Evolutionary conservation across 805 yeast species (phyloP), one percentile per base, ranked within the genome.

Genomic region (Tetrapisispora phaffii): DNA sequence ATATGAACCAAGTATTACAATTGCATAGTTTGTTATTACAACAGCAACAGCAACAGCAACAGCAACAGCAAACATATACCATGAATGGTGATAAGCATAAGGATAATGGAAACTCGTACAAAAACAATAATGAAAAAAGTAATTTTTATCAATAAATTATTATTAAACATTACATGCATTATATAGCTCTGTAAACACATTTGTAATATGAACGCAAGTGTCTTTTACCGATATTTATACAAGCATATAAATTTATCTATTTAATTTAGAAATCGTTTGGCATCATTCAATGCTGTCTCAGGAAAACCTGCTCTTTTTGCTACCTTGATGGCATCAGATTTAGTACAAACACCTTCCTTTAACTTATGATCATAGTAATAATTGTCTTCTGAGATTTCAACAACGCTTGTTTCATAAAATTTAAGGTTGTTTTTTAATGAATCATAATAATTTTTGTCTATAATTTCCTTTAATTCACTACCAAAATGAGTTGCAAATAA

Each of bases 401-500:
- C 49, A 12, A 64, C 56, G 10, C 57, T 56, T 16, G 54, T 56
- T 43, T 52, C 57, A 34, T 49, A 50, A 47, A 51, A 58, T 39
- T 44, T 46, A 7, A 54, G 50, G 16, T 51, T 51, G 1, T 52
- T 47, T 3, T 42, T 40, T 9, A 55, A 20, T 1, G 20, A 20
- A 3, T 68, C 50, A 0, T 59, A 55, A n/a, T 59, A 60, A 36
- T 63, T 59, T 2, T 37, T 42, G 1, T 49, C 44, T 23, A 77
- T 60, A 5, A 82, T 55, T 0, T 57, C 49, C n/a, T 71, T 57
- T 7, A 79, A 48, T 46, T 79, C 84, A 0, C 64, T 58, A 0
- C 82, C 86, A 63, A 80, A 88, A 68, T 88, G 96, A 0, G 96
- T 88, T 1, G 96, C 96, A 70, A 88, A 88, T n/a, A 88, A 65